Evolutionary conservation across 1,284 basidiomycete genomes (phyloP), one percentile per base, ranked within the genome.

Genomic region (Chalciporus sp.): DNA sequence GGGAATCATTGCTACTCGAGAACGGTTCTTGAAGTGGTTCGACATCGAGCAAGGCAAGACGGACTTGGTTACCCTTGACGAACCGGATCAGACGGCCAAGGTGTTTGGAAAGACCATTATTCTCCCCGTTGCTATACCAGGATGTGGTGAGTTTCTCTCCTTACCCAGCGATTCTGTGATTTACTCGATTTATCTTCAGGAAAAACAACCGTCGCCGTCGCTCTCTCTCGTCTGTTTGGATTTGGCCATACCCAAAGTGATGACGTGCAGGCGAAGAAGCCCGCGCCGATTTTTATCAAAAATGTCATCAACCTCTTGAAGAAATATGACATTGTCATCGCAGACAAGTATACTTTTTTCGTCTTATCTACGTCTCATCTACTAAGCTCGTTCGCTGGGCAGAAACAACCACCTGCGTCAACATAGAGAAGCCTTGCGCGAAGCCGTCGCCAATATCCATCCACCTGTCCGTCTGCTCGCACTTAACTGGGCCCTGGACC

Each of bases 211-310:
- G 77, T 99, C 11, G 82, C 90, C 0, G 74, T 97, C 4, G 94
- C 94, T 0, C 81, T 99, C 2, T 59, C 77, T 1, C 78, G 87
- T 53, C 77, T 99, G 1, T 97, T 95, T 63, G 82, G 80, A 0
- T 95, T 93, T 56, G 90, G 79, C 0, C 95, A 98, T 66, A 92
- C 90, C 0, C 96, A 99, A 69, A 94, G 90, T 63, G 97, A 99
- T 71, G 92, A 98, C 64, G 82, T 98, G 5, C 76, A 81, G 39
- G 80, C 73, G 12, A 98, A 95, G 73, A 95, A 90, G 65, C 60
- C 92, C 0, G 94, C 83, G 0, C 82, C 87, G 0, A 67, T 76
- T 1, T 99, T 99, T 72, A 72, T 95, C 51, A 84, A 80, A 60
- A 94, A 92, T 57, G 87, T 98, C 35, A 71, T 76, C 10, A 69